Evolutionary conservation across 257 asterid species (phyloP).

Genomic region (Solanum pimpinellifolium): DNA sequence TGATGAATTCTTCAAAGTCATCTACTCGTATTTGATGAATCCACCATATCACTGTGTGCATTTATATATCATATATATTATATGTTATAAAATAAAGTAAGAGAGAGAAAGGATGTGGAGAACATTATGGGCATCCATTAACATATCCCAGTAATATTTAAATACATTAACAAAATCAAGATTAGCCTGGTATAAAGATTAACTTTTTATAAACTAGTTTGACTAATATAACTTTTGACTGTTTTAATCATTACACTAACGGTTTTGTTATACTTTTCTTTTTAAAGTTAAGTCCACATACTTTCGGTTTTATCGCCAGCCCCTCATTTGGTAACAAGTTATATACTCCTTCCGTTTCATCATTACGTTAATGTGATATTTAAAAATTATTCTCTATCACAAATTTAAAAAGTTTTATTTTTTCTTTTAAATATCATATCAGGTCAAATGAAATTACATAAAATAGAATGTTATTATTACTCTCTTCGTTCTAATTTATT

Average conservation of each 20-base stretch:
- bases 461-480: neutral
- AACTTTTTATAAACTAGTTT: neutral
- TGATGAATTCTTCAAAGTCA: neutral
- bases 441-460: neutral
- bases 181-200: neutral
- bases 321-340: neutral
- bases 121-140: slow-evolving; percentile 8
- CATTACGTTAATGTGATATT: neutral
- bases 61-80: neutral
- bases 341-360: neutral
- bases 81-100: no score
- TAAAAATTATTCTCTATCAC: neutral
- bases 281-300: neutral
- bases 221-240: slow-evolving; percentile 13
- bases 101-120: slow-evolving; percentile 5
- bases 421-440: accelerated
- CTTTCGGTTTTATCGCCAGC: slow-evolving; percentile 6
- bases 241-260: neutral
- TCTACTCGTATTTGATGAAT: neutral
- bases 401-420: no score
- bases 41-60: neutral
- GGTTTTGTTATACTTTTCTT: neutral
- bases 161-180: neutral
- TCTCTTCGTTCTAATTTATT: neutral
- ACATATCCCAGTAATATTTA: neutral